These are phyloP conservation scores for Aaosphaeria pasadenensis DNA, from an alignment of 2,329 filamentous ascomycete genomes.

Conservation along the genomic window DNA sequence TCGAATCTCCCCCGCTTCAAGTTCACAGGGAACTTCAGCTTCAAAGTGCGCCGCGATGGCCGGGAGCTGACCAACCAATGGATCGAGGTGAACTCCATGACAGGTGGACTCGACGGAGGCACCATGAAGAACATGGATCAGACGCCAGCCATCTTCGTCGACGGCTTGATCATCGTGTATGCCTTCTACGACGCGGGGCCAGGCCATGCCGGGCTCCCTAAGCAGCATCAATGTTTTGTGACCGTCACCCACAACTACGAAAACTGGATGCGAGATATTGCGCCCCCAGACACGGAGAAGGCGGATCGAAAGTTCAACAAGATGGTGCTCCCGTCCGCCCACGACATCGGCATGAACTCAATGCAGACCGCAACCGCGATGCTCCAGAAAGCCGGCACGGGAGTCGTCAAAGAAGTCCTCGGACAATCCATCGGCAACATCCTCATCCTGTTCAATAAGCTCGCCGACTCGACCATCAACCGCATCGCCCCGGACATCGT, in stretches of 20 bases:
- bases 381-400: conserved; percentile 35
- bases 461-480: conserved; percentile 23
- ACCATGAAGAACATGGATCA: conserved; percentile 34
- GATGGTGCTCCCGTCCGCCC: conserved; percentile 46
- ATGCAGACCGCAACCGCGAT: conserved; percentile 44
- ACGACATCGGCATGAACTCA: conserved; percentile 54
- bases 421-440: conserved; percentile 20
- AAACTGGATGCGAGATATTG: conserved; percentile 45
- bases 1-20: conserved; percentile 43
- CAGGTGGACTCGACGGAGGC: conserved; percentile 42
- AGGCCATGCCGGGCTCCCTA: conserved; percentile 43
- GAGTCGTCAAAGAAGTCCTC: conserved; percentile 28
- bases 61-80: conserved; percentile 44
- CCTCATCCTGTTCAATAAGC: conserved; percentile 24
- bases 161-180: conserved; percentile 43
- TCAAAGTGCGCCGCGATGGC: conserved; percentile 37
- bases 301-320: conserved; percentile 42
- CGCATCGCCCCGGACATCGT: conserved; percentile 43
- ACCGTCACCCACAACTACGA: conserved; percentile 44
- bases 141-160: conserved; percentile 24
- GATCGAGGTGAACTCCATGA: conserved; percentile 47
- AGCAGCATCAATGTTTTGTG: conserved; percentile 43
- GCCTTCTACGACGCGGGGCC: conserved; percentile 51
- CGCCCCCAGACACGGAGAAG: conserved; percentile 38
- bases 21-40: conserved; percentile 46